Base-by-base conservation (phyloP, 192 early-diverging fungal genomes). In the Neocallimastix lanati region DNA sequence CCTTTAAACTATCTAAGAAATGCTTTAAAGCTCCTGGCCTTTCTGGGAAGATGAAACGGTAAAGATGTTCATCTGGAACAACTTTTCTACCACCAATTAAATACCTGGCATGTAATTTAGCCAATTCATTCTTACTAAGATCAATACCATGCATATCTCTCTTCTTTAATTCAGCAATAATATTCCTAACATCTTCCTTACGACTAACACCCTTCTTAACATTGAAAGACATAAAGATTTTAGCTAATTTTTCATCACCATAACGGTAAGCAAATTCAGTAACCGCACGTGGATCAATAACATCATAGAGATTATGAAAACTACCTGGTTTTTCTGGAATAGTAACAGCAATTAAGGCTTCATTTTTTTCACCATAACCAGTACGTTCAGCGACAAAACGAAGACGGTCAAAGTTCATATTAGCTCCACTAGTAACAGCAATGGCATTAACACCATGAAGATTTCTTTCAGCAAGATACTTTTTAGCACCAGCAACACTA, bases 331-430 rank as follows among this genome's bases (percentile, higher is more conserved):
- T 78, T 81, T 98, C 96, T n/a, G 96, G 96, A 29, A 98, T 96
- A n/a, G 92, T 90, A 12, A 95, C 94, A 4, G 90, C 92, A 30
- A 95, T 86, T n/a, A 99, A 88, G 4, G 92, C 98, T 84, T 99
- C 98, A 76, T 83, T 87, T 36, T 93, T 86, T 84, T 99, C 98
- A 77, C 98, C 96, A n/a, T 98, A 83, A 9, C 93, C 91, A 6
- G 98, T 95, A 77, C 98, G 92, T 83, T 99, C 96, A 21, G 96
- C 95, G 1, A 99, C 96, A 81, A 98, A 98, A 58, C 96, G 90
- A n/a, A 99, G 87, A 1, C 96, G 92, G 83, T 97, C 96, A 91
- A 98, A 99, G 84, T 99, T 96, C 91, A 98, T 97, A 87, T 99
- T 99, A 50, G 98, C 98, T 21, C 98, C 98, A 21, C 92, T 93